Conservation (phyloP, 768 basidiomycete genomes). For the Russula sp. region DNA sequence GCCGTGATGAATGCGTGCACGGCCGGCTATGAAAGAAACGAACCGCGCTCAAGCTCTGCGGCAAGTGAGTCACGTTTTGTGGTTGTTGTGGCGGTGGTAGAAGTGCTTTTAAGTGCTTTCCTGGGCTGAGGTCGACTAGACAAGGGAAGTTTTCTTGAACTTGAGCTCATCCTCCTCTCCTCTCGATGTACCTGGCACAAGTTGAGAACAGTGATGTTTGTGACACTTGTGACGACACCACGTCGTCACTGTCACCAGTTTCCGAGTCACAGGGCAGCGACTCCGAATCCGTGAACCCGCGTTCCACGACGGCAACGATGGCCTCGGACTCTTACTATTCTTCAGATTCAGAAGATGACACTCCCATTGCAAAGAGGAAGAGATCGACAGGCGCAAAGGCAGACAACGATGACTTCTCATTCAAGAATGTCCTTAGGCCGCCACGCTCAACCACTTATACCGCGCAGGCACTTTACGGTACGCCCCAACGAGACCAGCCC, state of each 20-base stretch:
- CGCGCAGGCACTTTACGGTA: constrained; percentile 53
- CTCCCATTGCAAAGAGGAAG: constrained; percentile 12
- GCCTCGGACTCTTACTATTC: constrained; percentile 14
- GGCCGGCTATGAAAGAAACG: neutral
- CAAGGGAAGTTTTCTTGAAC: neutral
- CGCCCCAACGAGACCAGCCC: neutral
- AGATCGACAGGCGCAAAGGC: constrained; percentile 20
- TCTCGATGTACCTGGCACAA: too few species aligned
- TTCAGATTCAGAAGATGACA: constrained; percentile 14
- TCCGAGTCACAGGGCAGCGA: too few species aligned
- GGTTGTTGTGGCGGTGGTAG: constrained; percentile 30
- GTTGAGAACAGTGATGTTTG: too few species aligned
- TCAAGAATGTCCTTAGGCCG: constrained; percentile 43
- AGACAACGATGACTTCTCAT: constrained; percentile 17
- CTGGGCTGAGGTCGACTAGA: neutral
- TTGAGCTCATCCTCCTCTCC: neutral
- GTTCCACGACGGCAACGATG: neutral
- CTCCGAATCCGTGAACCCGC: neutral
- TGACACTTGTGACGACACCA: neutral
- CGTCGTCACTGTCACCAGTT: neutral
- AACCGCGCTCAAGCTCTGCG: constrained; percentile 62
- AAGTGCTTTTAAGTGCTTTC: neutral
- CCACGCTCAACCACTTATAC: constrained; percentile 59
- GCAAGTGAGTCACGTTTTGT: constrained; percentile 58
- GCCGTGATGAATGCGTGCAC: too few species aligned